Conservation (phyloP, 192 early-diverging fungal genomes). For the Linnemannia elongata region DNA sequence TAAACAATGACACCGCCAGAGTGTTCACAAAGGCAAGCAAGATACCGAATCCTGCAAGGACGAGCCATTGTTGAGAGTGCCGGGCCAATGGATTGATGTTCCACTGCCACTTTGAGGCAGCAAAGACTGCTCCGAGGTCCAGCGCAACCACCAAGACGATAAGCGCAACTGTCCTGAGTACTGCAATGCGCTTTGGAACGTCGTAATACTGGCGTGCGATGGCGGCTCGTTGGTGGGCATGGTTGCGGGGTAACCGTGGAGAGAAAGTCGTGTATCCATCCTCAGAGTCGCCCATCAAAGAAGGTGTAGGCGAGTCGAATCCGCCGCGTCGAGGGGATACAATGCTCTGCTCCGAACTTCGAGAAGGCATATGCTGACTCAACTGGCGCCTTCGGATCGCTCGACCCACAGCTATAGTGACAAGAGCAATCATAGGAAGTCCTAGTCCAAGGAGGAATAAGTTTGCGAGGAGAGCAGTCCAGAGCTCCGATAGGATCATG, state of each 20-base stretch:
- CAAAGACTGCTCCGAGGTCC: conserved; percentile 17
- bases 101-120: conserved; percentile 8
- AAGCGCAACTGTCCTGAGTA: conserved; percentile 7
- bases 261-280: conserved; percentile 31
- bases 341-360: neutral
- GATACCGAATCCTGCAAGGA: conserved; percentile 7
- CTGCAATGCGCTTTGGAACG: neutral
- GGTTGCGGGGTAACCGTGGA: neutral
- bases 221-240: neutral
- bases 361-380: neutral
- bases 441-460: conserved; percentile 32
- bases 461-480: conserved; percentile 25
- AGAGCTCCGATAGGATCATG: conserved; percentile 32
- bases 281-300: conserved; percentile 24
- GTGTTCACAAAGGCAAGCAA: conserved; percentile 36
- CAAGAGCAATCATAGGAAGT: conserved; percentile 24
- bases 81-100: conserved; percentile 25
- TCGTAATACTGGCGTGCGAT: neutral
- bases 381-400: conserved; percentile 18
- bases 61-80: conserved; percentile 32
- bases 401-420: conserved; percentile 4
- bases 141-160: conserved; percentile 18
- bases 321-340: conserved; percentile 29
- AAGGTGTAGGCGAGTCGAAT: conserved; percentile 22
- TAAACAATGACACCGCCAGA: conserved; percentile 22